Conservation (phyloP, 176 grass and related monocot genomes). For the Guadua angustifolia region DNA sequence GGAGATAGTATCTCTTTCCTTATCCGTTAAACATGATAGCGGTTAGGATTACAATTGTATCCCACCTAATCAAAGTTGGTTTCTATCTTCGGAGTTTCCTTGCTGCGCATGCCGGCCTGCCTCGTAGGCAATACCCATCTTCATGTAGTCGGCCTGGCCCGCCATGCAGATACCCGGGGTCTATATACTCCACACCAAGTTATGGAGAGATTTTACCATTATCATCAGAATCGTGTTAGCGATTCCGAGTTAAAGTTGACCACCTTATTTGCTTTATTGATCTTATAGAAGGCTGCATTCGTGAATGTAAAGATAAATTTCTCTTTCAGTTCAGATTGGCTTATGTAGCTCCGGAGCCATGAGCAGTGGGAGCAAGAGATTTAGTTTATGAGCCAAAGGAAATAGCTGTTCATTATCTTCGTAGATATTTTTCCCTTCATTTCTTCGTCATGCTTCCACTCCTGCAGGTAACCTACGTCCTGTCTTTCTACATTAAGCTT, state of each 20-base stretch:
- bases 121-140: too few species aligned
- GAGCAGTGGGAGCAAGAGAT: conserved; percentile 89
- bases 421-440: conserved; percentile 84
- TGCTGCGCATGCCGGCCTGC: too few species aligned
- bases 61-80: too few species aligned
- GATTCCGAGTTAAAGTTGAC: conserved; percentile 3
- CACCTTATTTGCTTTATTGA: neutral
- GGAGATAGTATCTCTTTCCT: too few species aligned
- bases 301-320: conserved; percentile 31
- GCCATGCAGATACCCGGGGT: too few species aligned
- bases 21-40: too few species aligned
- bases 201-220: too few species aligned
- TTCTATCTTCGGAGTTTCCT: too few species aligned
- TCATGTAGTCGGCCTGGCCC: too few species aligned
- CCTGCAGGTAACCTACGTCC: conserved; percentile 67
- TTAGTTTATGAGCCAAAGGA: conserved; percentile 85
- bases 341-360: conserved; percentile 93
- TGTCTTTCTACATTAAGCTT: conserved; percentile 5
- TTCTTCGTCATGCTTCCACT: conserved; percentile 89
- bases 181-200: too few species aligned
- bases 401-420: conserved; percentile 83
- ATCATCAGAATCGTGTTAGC: too few species aligned
- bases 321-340: conserved; percentile 87
- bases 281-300: neutral
- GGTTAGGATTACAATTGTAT: too few species aligned